Conservation (phyloP, 306 rosid species). For the Lathyrus aphaca region DNA sequence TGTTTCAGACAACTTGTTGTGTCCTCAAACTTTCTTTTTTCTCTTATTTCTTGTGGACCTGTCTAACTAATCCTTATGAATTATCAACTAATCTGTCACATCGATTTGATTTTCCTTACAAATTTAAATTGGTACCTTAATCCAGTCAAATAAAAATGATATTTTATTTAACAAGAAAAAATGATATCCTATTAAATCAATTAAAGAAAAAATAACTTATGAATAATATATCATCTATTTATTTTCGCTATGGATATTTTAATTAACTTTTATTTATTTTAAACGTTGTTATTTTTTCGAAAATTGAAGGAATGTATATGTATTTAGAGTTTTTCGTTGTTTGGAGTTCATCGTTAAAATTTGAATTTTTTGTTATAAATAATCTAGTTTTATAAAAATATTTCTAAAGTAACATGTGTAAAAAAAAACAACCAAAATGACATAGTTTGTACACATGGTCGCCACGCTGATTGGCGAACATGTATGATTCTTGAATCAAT, state of each 20-base stretch:
- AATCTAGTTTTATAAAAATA: too few species aligned
- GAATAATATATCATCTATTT: neutral
- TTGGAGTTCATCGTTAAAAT: too few species aligned
- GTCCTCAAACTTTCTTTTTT: neutral
- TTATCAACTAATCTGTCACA: constrained; percentile 1
- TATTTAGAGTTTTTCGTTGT: too few species aligned
- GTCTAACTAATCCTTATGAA: constrained; percentile 1
- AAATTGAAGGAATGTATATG: too few species aligned
- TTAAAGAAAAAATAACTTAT: neutral
- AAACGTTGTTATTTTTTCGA: too few species aligned
- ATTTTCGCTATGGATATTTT: neutral
- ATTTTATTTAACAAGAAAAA: neutral
- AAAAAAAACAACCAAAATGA: too few species aligned
- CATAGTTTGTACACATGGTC: too few species aligned
- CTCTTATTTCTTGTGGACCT: neutral
- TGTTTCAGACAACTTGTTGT: neutral
- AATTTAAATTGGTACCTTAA: neutral
- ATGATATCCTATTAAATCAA: neutral
- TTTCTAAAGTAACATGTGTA: too few species aligned
- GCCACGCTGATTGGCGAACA: too few species aligned
- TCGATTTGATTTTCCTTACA: neutral
- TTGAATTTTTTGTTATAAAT: too few species aligned
- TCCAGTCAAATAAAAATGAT: too few species aligned
- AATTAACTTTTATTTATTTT: neutral
- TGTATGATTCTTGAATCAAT: too few species aligned